Percentiles rank a stretch among this genome's conserved stretches.
Conservation (phyloP, 192 early-diverging fungal genomes). For the Spizellomyces punctatus region DNA sequence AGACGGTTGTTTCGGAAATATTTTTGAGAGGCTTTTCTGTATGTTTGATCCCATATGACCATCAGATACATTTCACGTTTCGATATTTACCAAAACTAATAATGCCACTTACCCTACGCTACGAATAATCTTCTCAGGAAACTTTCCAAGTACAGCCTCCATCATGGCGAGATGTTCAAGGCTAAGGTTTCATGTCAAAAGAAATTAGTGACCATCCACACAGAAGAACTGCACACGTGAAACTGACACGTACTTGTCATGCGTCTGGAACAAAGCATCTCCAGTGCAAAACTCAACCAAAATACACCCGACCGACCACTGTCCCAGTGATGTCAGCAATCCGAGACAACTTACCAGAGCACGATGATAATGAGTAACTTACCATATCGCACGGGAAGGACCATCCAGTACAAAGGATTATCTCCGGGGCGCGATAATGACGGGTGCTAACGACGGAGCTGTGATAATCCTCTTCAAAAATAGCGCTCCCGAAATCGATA, state of each 20-base stretch:
- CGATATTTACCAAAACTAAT: background rate
- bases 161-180: slow-evolving; percentile 97
- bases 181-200: slow-evolving; percentile 26
- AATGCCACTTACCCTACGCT: slow-evolving; percentile 10
- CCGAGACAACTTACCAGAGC: background rate
- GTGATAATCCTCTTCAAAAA: slow-evolving; percentile 92
- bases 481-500: slow-evolving; percentile 97
- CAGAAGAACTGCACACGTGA: background rate
- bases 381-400: slow-evolving; percentile 92
- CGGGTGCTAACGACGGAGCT: slow-evolving; percentile 88
- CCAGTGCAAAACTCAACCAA: slow-evolving; percentile 94
- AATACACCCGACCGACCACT: slow-evolving; percentile 97
- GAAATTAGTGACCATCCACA: background rate
- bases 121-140: slow-evolving; percentile 69
- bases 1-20: slow-evolving; percentile 34
- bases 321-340: background rate
- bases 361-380: slow-evolving; percentile 3
- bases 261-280: slow-evolving; percentile 95
- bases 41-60: background rate
- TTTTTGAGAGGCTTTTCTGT: slow-evolving; percentile 7
- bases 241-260: slow-evolving; percentile 71
- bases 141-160: slow-evolving; percentile 81
- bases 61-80: background rate
- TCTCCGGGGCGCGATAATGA: slow-evolving; percentile 97
- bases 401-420: slow-evolving; percentile 93